These are phyloP conservation scores for Lyophyllum decastes DNA, from an alignment of 768 basidiomycete genomes.

Conservation along the genomic window DNA sequence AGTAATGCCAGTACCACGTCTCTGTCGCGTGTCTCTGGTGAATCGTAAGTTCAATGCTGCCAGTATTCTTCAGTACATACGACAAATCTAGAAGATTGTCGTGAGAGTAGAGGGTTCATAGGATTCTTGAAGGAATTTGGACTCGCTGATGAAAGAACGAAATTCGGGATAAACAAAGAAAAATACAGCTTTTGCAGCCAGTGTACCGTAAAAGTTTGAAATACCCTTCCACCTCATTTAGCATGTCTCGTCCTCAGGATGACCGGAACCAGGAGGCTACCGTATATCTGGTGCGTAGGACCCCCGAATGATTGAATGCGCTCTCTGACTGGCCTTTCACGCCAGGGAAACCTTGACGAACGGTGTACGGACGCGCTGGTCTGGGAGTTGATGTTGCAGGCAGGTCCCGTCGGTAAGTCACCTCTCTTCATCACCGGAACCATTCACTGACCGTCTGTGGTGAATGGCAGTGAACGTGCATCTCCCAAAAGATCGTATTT, in stretches of 20 bases:
- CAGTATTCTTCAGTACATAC: too few relatives aligned
- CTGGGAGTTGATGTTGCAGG: constrained; percentile 99
- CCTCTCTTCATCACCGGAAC: not conserved
- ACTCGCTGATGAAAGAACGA: not conserved
- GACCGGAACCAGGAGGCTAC: constrained; percentile 93
- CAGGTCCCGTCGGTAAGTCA: constrained; percentile 92
- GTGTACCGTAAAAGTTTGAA: not conserved
- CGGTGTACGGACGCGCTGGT: constrained; percentile 90
- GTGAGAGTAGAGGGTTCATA: too few relatives aligned
- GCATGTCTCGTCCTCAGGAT: constrained; percentile 75
- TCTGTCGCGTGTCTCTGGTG: too few relatives aligned
- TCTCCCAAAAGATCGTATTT: constrained; percentile 96
- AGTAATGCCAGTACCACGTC: not conserved
- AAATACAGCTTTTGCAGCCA: constrained; percentile 6
- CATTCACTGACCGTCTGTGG: constrained; percentile 1
- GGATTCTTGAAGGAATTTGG: too few relatives aligned
- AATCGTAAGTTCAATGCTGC: too few relatives aligned
- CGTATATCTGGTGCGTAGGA: constrained; percentile 69
- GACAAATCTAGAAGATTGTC: too few relatives aligned
- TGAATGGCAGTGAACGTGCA: constrained; percentile 83
- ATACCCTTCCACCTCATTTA: constrained; percentile 13
- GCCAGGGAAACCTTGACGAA: constrained; percentile 95
- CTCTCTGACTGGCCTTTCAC: constrained; percentile 4
- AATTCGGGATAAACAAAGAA: constrained; percentile 9
- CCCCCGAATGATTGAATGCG: not conserved